Conservation (phyloP, 495 filamentous ascomycete genomes). For the Penicillium cinerascens region DNA sequence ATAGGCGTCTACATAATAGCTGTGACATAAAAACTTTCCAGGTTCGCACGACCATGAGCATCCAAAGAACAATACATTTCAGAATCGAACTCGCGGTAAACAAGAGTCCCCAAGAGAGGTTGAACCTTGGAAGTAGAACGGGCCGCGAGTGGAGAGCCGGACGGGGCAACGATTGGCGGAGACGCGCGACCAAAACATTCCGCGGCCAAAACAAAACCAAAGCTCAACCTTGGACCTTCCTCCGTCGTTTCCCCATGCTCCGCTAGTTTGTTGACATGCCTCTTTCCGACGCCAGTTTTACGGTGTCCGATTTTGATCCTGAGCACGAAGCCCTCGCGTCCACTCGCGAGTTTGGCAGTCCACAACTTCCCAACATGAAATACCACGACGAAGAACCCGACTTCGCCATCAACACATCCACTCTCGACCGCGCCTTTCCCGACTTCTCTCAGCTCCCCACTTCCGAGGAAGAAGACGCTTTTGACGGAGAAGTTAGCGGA, state of each 20-base stretch:
- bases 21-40: no score
- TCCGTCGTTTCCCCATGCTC: background rate
- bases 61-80: no score
- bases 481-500: background rate
- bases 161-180: slow-evolving; percentile 1
- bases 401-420: slow-evolving; percentile 59
- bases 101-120: no score
- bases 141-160: background rate
- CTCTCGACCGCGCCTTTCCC: slow-evolving; percentile 59
- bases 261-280: slow-evolving; percentile 28
- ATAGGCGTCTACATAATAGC: no score
- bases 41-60: no score
- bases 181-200: slow-evolving; percentile 17
- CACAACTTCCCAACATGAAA: slow-evolving; percentile 39
- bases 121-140: no score
- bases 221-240: background rate
- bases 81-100: no score
- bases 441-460: slow-evolving; percentile 50
- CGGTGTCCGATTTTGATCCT: slow-evolving; percentile 48
- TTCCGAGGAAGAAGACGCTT: slow-evolving; percentile 33
- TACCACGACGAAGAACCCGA: slow-evolving; percentile 34
- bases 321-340: slow-evolving; percentile 52
- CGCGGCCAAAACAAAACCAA: slow-evolving; percentile 16
- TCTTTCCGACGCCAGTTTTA: slow-evolving; percentile 34
- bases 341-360: slow-evolving; percentile 43